Base-by-base conservation (phyloP, 306 rosid genomes). In the Senna siamea region DNA sequence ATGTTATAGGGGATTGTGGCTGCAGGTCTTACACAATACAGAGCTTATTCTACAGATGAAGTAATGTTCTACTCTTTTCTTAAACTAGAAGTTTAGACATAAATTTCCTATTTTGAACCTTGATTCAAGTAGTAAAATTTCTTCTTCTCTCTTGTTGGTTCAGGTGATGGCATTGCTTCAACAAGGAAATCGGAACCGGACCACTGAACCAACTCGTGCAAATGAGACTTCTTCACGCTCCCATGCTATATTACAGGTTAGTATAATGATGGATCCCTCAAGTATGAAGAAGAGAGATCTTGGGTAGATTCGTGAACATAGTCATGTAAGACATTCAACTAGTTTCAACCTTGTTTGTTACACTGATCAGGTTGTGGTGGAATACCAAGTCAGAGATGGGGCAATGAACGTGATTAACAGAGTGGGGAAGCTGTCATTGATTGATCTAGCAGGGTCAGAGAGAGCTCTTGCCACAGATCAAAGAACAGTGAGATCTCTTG, bases 381-480 rank as follows among this genome's bases (percentile, higher is more conserved):
- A 91, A 81, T 94, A 85, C 86, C 89, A 86, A 76, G 88, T 83
- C 57, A 94, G 81, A 81, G 98, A 91, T 81, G 87, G 80, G n/a
- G 70, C 84, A 34, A 89, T 80, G 96, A 89, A 88, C 57, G 82
- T 89, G 12, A 69, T 87, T 28, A 89, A 81, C 73, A 87, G 94
- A 59, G 86, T 88, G 41, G 98, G 98, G 35, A 94, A 94, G 86
- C 97, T 94, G 68, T 94, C 98, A 18, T 69, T 94, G 53, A 89
- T 94, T 75, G 97, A 94, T 85, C 97, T 94, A 76, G 98, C 98
- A 9, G 97, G 98, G 64, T 94, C 98, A 18, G 98, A 94, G 85
- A 94, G 98, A 83, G 96, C 99, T 47, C 93, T 92, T 75, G 99
- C 96, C 66, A 94, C 96, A 0, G 97, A 94, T 82, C 96, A 92